A percentile compares a stretch with the other conserved stretches of the same genome.
phyloP scores from a whole-genome alignment of 495 filamentous ascomycete species.

The Penicillium coffeae region DNA sequence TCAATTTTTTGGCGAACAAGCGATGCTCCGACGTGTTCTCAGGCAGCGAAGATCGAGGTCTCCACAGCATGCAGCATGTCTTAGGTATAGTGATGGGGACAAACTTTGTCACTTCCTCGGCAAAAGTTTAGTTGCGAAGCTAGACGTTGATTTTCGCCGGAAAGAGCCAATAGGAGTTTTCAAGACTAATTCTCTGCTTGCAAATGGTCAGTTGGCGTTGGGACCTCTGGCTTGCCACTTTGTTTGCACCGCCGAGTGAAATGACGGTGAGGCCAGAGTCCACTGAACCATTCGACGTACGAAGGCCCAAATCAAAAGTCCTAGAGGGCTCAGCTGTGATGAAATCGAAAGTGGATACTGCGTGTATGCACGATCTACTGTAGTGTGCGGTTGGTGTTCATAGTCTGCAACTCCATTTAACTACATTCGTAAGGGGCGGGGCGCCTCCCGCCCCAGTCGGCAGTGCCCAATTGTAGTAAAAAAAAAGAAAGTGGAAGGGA shows the following conservation, averaged over 20 bases:
- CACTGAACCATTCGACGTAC: not conserved
- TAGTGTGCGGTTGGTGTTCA: no score
- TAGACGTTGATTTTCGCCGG: not conserved
- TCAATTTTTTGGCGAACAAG: not conserved
- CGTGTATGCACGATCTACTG: no score
- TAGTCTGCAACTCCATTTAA: no score
- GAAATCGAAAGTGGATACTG: no score
- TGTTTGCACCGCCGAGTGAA: not conserved
- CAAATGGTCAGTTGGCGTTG: no score
- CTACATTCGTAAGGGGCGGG: no score
- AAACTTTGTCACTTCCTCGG: not conserved
- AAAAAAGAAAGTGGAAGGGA: no score
- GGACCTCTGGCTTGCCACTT: not conserved
- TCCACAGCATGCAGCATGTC: not conserved
- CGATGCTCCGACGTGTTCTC: not conserved
- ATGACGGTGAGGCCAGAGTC: not conserved
- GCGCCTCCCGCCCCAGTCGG: no score
- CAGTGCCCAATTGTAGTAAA: no score
- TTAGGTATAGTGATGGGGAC: not conserved
- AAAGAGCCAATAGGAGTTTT: not conserved
- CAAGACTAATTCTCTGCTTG: no score
- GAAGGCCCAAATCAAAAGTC: not conserved
- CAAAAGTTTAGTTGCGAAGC: not conserved
- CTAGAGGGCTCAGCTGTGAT: no score
- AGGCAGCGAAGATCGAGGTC: not conserved